These are phyloP conservation scores for Macrolepiota albuminosa DNA, from an alignment of 768 basidiomycete species.

Conservation along the genomic window DNA sequence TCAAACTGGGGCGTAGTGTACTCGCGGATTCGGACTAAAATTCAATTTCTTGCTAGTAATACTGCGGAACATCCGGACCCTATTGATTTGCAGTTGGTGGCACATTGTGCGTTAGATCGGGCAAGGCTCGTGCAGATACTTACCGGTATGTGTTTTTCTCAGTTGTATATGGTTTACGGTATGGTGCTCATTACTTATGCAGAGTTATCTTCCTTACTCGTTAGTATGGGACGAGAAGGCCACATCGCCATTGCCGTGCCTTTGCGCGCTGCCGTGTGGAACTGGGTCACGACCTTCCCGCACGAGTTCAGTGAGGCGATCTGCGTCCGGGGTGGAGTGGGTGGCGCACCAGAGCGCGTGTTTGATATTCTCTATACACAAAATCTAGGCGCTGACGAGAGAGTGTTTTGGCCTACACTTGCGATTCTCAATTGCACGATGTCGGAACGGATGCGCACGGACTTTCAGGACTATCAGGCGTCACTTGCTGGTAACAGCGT, in stretches of 20 bases:
- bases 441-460: constrained; percentile 63
- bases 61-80: constrained; percentile 49
- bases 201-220: constrained; percentile 79
- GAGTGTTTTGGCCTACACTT: constrained; percentile 74
- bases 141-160: constrained; percentile 42
- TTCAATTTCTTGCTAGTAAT: constrained; percentile 54
- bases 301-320: constrained; percentile 75
- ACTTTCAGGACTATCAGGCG: constrained; percentile 55
- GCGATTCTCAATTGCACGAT: constrained; percentile 70
- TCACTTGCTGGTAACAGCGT: constrained; percentile 21
- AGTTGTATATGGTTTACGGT: not conserved
- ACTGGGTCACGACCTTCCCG: constrained; percentile 80
- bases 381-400: constrained; percentile 41
- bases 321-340: constrained; percentile 55
- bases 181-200: constrained; percentile 4
- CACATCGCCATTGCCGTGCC: constrained; percentile 69
- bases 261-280: constrained; percentile 81
- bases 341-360: constrained; percentile 81
- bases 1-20: constrained; percentile 85
- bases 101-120: constrained; percentile 71
- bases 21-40: constrained; percentile 61
- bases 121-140: constrained; percentile 64
- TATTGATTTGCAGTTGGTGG: constrained; percentile 73
- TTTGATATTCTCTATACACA: constrained; percentile 73
- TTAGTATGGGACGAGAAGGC: constrained; percentile 74